Percentiles rank a stretch among this genome's conserved stretches.
Evolutionary conservation across 441 rosid species (phyloP).

Genomic region (Gossypium lobatum): DNA sequence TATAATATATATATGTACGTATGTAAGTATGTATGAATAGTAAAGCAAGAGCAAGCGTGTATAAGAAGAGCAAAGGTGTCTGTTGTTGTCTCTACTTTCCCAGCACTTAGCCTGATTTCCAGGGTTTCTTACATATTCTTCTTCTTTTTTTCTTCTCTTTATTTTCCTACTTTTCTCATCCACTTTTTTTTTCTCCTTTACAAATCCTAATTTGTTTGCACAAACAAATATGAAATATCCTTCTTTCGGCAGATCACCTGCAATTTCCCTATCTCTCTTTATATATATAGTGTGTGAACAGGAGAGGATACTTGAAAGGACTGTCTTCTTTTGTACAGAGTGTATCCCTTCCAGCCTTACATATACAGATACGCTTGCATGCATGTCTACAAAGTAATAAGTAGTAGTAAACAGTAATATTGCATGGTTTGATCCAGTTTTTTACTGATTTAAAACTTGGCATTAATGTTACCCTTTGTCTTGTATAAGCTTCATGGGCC

Average conservation of each 20-base stretch:
- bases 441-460: neutral
- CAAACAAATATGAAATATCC: neutral
- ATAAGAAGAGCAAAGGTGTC: conserved; percentile 32
- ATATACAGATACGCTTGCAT: conserved; percentile 1
- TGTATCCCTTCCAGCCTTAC: conserved; percentile 10
- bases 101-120: conserved; percentile 45
- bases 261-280: neutral
- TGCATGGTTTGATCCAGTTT: neutral
- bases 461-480: neutral
- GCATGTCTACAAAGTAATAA: neutral
- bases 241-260: conserved; percentile 15
- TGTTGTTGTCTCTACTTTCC: conserved; percentile 46
- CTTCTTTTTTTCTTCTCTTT: conserved; percentile 14
- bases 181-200: neutral
- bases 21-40: conserved; percentile 5
- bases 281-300: neutral
- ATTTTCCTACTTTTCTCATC: conserved; percentile 14
- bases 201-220: neutral
- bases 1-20: neutral
- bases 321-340: conserved; percentile 8
- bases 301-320: neutral
- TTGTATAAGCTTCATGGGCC: neutral
- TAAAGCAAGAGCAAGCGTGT: conserved; percentile 32
- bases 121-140: conserved; percentile 19
- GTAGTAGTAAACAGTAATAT: neutral